These are phyloP conservation scores for Rhynchospora breviuscula DNA, from an alignment of 176 grass and related monocot genomes.

Conservation along the genomic window DNA sequence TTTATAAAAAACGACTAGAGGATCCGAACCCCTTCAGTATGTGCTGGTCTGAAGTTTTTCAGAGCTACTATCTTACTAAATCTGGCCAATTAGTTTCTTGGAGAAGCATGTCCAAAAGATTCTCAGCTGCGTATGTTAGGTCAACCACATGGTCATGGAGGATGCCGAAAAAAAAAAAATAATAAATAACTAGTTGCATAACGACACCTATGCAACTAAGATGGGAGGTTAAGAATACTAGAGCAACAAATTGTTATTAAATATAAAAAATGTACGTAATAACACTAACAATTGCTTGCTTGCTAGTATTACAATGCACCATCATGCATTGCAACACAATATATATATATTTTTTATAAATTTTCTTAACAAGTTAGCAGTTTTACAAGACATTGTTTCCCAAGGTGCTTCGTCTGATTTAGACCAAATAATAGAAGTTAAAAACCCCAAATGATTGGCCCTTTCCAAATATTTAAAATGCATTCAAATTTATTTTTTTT, in stretches of 20 bases:
- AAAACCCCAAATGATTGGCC: background rate
- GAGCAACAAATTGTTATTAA: background rate
- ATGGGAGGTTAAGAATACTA: background rate
- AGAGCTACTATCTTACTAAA: too few species aligned
- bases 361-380: too few species aligned
- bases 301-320: too few species aligned
- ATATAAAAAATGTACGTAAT: background rate
- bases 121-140: background rate
- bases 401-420: background rate
- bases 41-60: too few species aligned
- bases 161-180: background rate
- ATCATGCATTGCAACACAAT: too few species aligned
- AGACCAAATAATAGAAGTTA: background rate
- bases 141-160: background rate
- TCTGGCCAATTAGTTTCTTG: background rate
- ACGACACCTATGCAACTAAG: background rate
- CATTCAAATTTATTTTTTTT: background rate
- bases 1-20: too few species aligned
- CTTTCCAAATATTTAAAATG: background rate
- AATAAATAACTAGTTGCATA: background rate
- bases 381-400: too few species aligned
- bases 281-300: too few species aligned
- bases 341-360: too few species aligned
- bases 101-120: background rate
- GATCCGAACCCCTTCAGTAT: too few species aligned